Evolutionary conservation across 2,329 filamentous ascomycete genomes (phyloP).

Genomic region (Microcera coccophila): DNA sequence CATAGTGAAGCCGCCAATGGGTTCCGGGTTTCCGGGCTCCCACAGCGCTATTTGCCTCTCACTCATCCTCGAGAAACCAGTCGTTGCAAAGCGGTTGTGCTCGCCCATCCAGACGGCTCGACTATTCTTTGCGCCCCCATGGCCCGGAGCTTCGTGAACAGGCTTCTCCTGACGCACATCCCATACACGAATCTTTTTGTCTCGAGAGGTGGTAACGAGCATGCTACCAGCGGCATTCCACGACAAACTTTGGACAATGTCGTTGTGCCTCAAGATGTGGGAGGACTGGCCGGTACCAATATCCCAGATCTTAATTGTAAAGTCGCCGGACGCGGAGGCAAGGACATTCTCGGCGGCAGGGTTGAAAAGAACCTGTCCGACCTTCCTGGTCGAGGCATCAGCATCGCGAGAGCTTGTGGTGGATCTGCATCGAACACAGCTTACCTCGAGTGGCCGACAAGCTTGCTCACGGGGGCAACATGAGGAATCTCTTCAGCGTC

Average conservation of each 20-base stretch:
- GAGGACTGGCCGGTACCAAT: constrained; percentile 71
- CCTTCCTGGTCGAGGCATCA: constrained; percentile 62
- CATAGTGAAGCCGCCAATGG: constrained; percentile 83
- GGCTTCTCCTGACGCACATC: constrained; percentile 91
- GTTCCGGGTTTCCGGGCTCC: constrained; percentile 83
- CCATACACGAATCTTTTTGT: constrained; percentile 98
- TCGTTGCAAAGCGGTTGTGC: constrained; percentile 91
- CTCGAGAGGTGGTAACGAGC: constrained; percentile 87
- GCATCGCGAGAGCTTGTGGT: constrained; percentile 4
- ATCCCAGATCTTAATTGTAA: constrained; percentile 95
- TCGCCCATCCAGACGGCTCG: constrained; percentile 96
- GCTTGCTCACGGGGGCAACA: constrained; percentile 74
- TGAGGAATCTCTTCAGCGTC: constrained; percentile 82
- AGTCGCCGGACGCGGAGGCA: constrained; percentile 91
- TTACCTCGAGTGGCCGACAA: constrained; percentile 82
- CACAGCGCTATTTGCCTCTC: constrained; percentile 93
- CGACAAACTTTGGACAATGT: constrained; percentile 91
- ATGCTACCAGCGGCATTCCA: constrained; percentile 89
- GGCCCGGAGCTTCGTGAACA: constrained; percentile 78
- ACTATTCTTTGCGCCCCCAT: constrained; percentile 95
- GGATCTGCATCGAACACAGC: constrained; percentile 23
- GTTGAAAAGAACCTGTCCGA: constrained; percentile 97
- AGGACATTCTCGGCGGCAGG: constrained; percentile 93
- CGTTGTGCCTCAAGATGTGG: constrained; percentile 75
- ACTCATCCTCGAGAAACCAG: constrained; percentile 97